phyloP scores from a whole-genome alignment of 192 early-diverging fungal species.

The Mortierella claussenii region DNA sequence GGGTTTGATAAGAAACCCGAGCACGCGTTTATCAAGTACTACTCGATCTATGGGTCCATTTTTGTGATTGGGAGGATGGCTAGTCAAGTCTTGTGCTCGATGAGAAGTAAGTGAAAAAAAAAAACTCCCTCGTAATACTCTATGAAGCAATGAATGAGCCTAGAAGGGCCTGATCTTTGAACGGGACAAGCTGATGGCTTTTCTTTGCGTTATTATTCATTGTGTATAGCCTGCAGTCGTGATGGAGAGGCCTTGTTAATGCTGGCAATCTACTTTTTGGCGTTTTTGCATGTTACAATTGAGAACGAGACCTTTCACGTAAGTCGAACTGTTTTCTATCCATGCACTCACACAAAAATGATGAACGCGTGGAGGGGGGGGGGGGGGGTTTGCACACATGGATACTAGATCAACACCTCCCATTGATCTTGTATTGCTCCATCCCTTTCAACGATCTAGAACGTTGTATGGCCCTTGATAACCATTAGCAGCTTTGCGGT shows the following conservation, averaged over 20 bases:
- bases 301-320: conserved; percentile 49
- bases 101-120: conserved; percentile 46
- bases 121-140: too few species aligned
- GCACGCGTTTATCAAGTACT: conserved; percentile 50
- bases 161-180: too few species aligned
- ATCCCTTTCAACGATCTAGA: conserved; percentile 4
- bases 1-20: conserved; percentile 51
- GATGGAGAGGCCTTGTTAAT: conserved; percentile 45
- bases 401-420: too few species aligned
- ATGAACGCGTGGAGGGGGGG: not conserved
- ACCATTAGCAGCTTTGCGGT: conserved; percentile 36
- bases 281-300: conserved; percentile 49
- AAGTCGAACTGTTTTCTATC: conserved; percentile 1
- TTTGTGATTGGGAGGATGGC: conserved; percentile 49
- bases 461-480: conserved; percentile 47
- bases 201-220: too few species aligned
- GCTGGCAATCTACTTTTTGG: conserved; percentile 52
- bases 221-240: conserved; percentile 32
- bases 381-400: not conserved
- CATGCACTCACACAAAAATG: not conserved
- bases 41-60: conserved; percentile 51
- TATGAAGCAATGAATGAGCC: too few species aligned
- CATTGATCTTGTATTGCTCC: not conserved
- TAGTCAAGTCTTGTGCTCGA: conserved; percentile 41
- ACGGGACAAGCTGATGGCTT: too few species aligned